Evolutionary conservation across 148 eudicot genomes (phyloP).

Genomic region (Euryodendron excelsum): DNA sequence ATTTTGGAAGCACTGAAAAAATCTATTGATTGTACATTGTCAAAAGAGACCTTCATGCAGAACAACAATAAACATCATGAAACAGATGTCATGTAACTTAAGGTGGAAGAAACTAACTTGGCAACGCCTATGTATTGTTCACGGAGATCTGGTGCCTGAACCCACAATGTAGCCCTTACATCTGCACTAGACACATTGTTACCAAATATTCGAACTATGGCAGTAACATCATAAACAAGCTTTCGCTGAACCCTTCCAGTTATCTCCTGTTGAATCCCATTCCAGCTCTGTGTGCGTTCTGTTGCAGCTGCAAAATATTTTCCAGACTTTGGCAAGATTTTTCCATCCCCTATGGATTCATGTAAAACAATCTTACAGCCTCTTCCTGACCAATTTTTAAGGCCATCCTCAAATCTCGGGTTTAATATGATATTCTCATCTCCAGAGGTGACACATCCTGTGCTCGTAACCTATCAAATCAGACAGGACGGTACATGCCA

Average conservation of each 20-base stretch:
- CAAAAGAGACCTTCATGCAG: not conserved
- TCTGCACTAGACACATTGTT: slow-evolving; percentile 55
- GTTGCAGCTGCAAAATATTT: slow-evolving; percentile 76
- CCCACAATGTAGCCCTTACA: slow-evolving; percentile 75
- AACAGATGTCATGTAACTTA: not conserved
- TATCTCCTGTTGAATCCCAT: slow-evolving; percentile 94
- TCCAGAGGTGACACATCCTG: slow-evolving; percentile 27
- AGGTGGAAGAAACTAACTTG: slow-evolving; percentile 41
- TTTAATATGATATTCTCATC: slow-evolving; percentile 69
- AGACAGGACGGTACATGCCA: not conserved
- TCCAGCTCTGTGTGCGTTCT: slow-evolving; percentile 75
- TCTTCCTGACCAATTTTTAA: slow-evolving; percentile 90
- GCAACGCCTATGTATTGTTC: slow-evolving; percentile 83
- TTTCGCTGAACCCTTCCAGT: slow-evolving; percentile 69
- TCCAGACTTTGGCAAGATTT: slow-evolving; percentile 70
- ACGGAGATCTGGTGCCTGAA: slow-evolving; percentile 66
- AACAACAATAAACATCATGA: not conserved
- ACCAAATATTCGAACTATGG: slow-evolving; percentile 75
- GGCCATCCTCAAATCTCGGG: slow-evolving; percentile 82
- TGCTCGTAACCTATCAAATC: slow-evolving; percentile 24
- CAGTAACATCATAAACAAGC: slow-evolving; percentile 69
- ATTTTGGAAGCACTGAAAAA: not conserved
- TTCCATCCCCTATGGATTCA: slow-evolving; percentile 76
- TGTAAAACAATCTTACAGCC: slow-evolving; percentile 68
- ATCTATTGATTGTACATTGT: not conserved